These are phyloP conservation scores for Russula sp. DNA, from an alignment of 768 basidiomycete genomes.

Conservation along the genomic window DNA sequence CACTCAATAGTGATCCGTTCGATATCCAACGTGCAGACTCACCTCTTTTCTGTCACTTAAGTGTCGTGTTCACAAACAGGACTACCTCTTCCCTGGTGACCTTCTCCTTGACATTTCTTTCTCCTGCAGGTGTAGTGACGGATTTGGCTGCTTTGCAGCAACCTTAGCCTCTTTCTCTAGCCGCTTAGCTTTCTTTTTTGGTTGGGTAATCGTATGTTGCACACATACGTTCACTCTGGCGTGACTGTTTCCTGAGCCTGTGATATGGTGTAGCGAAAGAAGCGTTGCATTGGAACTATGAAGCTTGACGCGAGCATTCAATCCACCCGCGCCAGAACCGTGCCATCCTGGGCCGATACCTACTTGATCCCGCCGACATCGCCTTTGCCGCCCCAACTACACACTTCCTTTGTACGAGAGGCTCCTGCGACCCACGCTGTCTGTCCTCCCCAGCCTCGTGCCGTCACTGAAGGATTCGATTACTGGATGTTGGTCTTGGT, in stretches of 20 bases:
- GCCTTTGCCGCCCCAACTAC: too few species aligned
- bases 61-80: slow-evolving; percentile 83
- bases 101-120: slow-evolving; percentile 77
- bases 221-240: slow-evolving; percentile 31
- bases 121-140: slow-evolving; percentile 35
- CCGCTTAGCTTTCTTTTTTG: slow-evolving; percentile 79
- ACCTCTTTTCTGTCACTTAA: slow-evolving; percentile 93
- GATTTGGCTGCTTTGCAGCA: slow-evolving; percentile 58
- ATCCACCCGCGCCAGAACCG: too few species aligned
- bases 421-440: too few species aligned
- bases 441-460: too few species aligned
- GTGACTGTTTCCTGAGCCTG: slow-evolving; percentile 2
- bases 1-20: not conserved
- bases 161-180: slow-evolving; percentile 73
- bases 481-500: too few species aligned
- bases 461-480: too few species aligned
- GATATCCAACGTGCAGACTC: slow-evolving; percentile 12
- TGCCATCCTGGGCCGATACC: too few species aligned
- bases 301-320: slow-evolving; percentile 19
- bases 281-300: not conserved
- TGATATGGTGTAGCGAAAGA: slow-evolving; percentile 21
- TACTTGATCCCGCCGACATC: too few species aligned
- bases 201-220: slow-evolving; percentile 33
- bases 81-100: slow-evolving; percentile 61
- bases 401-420: too few species aligned